Evolutionary conservation across 192 early-diverging fungal genomes (phyloP).

Genomic region (Entomortierella parvispora): DNA sequence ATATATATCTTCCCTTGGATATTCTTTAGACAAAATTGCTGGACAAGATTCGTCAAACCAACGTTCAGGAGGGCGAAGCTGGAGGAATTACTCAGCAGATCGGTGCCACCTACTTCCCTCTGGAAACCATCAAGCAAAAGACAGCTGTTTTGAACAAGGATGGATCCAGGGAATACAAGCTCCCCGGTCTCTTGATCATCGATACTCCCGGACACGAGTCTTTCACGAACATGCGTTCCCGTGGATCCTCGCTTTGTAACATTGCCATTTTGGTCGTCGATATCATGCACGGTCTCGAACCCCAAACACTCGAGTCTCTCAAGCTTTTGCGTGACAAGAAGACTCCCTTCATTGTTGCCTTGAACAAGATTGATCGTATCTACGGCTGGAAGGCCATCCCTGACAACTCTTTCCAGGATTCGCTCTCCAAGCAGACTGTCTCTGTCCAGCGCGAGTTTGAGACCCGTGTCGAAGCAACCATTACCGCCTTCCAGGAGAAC

Average conservation of each 20-base stretch:
- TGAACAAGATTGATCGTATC: slow-evolving; percentile 99
- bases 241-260: slow-evolving; percentile 98
- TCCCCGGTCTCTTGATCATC: slow-evolving; percentile 95
- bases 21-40: slow-evolving; percentile 97
- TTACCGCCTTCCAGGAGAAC: slow-evolving; percentile 94
- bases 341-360: slow-evolving; percentile 97
- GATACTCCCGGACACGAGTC: slow-evolving; percentile 99
- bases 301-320: slow-evolving; percentile 97
- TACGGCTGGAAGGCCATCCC: slow-evolving; percentile 91
- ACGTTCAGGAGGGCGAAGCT: slow-evolving; percentile 99
- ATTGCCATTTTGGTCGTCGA: slow-evolving; percentile 99
- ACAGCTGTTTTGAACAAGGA: slow-evolving; percentile 81
- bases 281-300: slow-evolving; percentile 99
- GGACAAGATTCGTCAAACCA: slow-evolving; percentile 99
- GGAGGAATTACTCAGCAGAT: slow-evolving; percentile 99
- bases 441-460: slow-evolving; percentile 88
- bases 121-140: slow-evolving; percentile 92
- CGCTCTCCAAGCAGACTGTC: slow-evolving; percentile 77
- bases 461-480: slow-evolving; percentile 78
- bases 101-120: slow-evolving; percentile 99
- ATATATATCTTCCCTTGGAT: too few species aligned
- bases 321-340: slow-evolving; percentile 90
- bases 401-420: slow-evolving; percentile 83
- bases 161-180: slow-evolving; percentile 67
- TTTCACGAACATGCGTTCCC: slow-evolving; percentile 94